These are phyloP conservation scores for Chalciporus pseudorubinellus DNA, from an alignment of 768 basidiomycete genomes.

Conservation along the genomic window DNA sequence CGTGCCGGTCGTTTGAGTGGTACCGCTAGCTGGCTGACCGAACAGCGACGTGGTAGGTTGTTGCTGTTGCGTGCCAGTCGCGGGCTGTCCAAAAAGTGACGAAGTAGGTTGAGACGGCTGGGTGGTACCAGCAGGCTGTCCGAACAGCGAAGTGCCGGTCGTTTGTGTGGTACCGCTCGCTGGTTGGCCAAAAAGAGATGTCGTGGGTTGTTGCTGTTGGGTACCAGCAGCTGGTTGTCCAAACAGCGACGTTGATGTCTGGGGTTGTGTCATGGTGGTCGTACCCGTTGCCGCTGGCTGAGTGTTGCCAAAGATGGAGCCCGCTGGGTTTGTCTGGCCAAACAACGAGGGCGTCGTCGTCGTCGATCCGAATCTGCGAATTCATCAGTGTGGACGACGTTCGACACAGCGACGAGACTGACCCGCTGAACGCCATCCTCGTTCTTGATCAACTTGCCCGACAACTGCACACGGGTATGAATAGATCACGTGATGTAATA, in stretches of 20 bases:
- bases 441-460: background rate
- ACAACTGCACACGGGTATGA: background rate
- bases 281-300: conserved; percentile 25
- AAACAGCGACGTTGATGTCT: conserved; percentile 20
- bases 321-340: conserved; percentile 32
- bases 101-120: conserved; percentile 13
- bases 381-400: conserved; percentile 5
- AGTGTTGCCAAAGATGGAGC: conserved; percentile 39
- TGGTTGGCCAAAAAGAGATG: conserved; percentile 41
- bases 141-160: conserved; percentile 30
- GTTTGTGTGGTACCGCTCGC: conserved; percentile 18
- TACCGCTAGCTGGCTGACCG: conserved; percentile 33
- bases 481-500: conserved; percentile 10
- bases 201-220: conserved; percentile 29
- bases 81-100: conserved; percentile 29
- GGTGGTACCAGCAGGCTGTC: conserved; percentile 17
- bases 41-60: conserved; percentile 35
- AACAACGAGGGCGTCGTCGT: conserved; percentile 37
- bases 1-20: background rate
- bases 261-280: conserved; percentile 13
- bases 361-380: conserved; percentile 38
- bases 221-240: conserved; percentile 27
- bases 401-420: conserved; percentile 1
- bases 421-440: conserved; percentile 24
- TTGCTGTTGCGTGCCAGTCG: conserved; percentile 36